phyloP scores from a whole-genome alignment of 768 basidiomycete genomes.

The Pulveroboletus frians region DNA sequence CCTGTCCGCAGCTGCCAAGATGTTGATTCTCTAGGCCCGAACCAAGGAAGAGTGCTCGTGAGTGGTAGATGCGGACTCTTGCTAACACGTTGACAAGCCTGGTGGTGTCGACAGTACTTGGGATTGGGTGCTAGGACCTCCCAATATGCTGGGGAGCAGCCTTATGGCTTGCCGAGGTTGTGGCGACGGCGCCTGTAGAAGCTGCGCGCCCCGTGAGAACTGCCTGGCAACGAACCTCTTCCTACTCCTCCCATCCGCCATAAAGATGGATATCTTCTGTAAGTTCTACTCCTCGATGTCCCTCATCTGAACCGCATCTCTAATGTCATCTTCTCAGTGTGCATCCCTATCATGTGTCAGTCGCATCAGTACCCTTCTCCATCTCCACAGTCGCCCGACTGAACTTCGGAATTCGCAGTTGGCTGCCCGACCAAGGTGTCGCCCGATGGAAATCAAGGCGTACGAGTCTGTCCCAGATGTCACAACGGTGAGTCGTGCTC shows the following conservation, averaged over 20 bases:
- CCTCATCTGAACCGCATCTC: not conserved
- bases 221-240: not conserved
- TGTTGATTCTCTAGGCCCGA: not conserved
- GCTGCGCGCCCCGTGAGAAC: not conserved
- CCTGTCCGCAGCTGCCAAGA: not conserved
- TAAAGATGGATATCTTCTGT: constrained; percentile 10
- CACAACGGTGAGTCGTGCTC: constrained; percentile 55
- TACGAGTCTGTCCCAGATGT: constrained; percentile 65
- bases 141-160: no score
- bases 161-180: no score
- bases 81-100: not conserved
- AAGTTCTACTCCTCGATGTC: not conserved
- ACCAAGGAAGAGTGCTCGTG: not conserved
- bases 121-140: no score
- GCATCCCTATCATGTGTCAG: constrained; percentile 49
- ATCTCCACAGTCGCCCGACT: constrained; percentile 13
- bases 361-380: constrained; percentile 2
- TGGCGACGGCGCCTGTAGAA: no score
- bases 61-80: not conserved
- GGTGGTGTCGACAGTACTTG: no score
- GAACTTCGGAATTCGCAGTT: constrained; percentile 36
- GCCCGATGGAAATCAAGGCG: constrained; percentile 46
- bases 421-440: constrained; percentile 61
- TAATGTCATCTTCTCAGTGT: constrained; percentile 35
- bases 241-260: no score